A percentile compares a stretch with the other conserved stretches of the same genome.
Evolutionary conservation across 495 filamentous ascomycete species (phyloP).

Genomic region (Penicillium turbatum): DNA sequence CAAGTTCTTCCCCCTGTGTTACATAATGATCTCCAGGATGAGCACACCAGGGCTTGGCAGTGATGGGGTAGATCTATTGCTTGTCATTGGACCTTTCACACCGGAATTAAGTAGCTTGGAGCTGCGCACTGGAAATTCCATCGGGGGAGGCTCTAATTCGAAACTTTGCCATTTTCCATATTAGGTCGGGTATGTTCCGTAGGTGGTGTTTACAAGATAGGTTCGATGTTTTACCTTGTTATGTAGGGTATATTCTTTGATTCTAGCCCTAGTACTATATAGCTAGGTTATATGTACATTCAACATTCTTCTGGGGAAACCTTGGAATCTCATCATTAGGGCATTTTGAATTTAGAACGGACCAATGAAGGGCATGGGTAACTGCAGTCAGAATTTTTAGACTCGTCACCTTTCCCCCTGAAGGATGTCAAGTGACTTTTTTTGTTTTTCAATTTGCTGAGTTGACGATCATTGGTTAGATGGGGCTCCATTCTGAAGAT

Average conservation of each 20-base stretch:
- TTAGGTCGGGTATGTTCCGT: too few relatives aligned
- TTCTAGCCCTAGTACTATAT: too few relatives aligned
- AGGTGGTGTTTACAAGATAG: too few relatives aligned
- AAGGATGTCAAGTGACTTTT: constrained; percentile 11
- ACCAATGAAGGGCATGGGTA: neutral
- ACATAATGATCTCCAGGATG: constrained; percentile 23
- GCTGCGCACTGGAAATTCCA: neutral
- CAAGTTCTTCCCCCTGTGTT: constrained; percentile 14
- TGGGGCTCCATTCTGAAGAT: constrained; percentile 5
- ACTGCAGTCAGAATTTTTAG: constrained; percentile 6
- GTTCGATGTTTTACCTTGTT: too few relatives aligned
- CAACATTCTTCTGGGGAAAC: too few relatives aligned
- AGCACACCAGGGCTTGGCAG: constrained; percentile 11
- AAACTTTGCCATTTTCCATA: too few relatives aligned
- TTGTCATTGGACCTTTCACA: neutral
- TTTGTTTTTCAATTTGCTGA: neutral
- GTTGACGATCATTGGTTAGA: constrained; percentile 9
- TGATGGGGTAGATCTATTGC: constrained; percentile 17
- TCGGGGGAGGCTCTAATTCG: constrained; percentile 4
- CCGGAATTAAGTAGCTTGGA: neutral
- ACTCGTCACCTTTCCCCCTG: constrained; percentile 8
- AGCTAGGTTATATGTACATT: too few relatives aligned
- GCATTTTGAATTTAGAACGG: neutral
- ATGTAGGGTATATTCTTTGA: too few relatives aligned
- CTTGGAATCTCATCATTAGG: too few relatives aligned